A percentile compares a stretch with the other conserved stretches of the same genome.
These are phyloP conservation scores for Graphium sp. DNA, from an alignment of 2,329 filamentous ascomycete species.

Conservation along the genomic window DNA sequence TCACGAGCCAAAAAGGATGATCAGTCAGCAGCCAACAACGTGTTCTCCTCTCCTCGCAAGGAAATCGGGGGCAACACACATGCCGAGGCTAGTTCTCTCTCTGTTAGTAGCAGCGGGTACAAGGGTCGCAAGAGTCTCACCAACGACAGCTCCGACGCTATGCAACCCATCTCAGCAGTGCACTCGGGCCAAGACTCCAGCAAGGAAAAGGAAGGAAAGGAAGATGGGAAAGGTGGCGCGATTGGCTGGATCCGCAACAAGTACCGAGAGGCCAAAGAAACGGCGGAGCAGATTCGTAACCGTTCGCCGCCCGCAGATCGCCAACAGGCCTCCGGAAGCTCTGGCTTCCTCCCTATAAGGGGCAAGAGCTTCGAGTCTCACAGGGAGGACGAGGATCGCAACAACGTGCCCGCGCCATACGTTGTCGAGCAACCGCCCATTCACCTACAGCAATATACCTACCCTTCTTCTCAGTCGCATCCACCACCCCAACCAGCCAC, in stretches of 20 bases:
- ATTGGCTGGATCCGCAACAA: conserved; percentile 43
- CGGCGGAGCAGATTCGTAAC: conserved; percentile 32
- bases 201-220: conserved; percentile 21
- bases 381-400: conserved; percentile 14
- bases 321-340: conserved; percentile 5
- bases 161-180: conserved; percentile 19
- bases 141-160: conserved; percentile 31
- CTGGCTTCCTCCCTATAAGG: conserved; percentile 16
- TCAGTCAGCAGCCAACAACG: conserved; percentile 20
- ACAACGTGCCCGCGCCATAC: not conserved
- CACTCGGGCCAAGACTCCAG: conserved; percentile 17
- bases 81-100: conserved; percentile 50
- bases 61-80: conserved; percentile 43
- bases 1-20: conserved; percentile 47
- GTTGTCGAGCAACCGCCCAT: not conserved
- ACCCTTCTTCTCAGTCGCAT: not conserved
- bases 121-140: conserved; percentile 30
- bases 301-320: conserved; percentile 30
- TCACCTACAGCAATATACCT: not conserved
- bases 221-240: conserved; percentile 29
- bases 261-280: conserved; percentile 42
- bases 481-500: not conserved
- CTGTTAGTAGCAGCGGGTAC: conserved; percentile 44
- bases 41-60: conserved; percentile 23
- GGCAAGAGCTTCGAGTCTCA: conserved; percentile 31